Evolutionary conservation across 495 filamentous ascomycete species (phyloP).

Genomic region (Friedmanniomyces endolithicus): DNA sequence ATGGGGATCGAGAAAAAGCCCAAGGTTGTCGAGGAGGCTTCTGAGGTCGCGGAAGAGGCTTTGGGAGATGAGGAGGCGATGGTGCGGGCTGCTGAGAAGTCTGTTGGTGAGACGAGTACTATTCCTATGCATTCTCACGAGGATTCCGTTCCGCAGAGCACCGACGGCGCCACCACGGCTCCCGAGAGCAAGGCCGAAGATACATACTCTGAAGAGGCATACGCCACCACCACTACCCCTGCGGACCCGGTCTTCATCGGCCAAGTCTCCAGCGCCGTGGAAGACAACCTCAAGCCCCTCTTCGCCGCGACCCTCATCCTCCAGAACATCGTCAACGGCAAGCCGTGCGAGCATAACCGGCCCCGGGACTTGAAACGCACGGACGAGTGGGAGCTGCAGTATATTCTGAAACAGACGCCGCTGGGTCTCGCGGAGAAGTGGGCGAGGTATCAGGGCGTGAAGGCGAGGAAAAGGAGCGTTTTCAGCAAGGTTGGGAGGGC

Average conservation of each 20-base stretch:
- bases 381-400: slow-evolving; percentile 66
- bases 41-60: slow-evolving; percentile 8
- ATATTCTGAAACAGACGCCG: slow-evolving; percentile 50
- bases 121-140: neutral
- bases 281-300: slow-evolving; percentile 25
- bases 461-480: slow-evolving; percentile 39
- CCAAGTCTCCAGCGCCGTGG: slow-evolving; percentile 7
- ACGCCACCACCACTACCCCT: slow-evolving; percentile 3
- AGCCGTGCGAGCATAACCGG: slow-evolving; percentile 40
- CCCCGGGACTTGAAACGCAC: slow-evolving; percentile 37
- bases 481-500: slow-evolving; percentile 19
- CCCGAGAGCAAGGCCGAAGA: neutral
- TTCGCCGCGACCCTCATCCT: slow-evolving; percentile 57
- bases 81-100: neutral
- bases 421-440: slow-evolving; percentile 21
- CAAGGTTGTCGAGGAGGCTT: slow-evolving; percentile 8
- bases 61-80: slow-evolving; percentile 10
- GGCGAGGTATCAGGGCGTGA: slow-evolving; percentile 39
- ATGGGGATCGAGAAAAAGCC: slow-evolving; percentile 34
- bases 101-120: neutral
- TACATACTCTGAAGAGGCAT: too few species aligned
- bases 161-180: neutral
- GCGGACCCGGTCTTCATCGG: slow-evolving; percentile 21
- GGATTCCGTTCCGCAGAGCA: too few species aligned
- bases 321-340: slow-evolving; percentile 59